Evolutionary conservation across 768 basidiomycete genomes (phyloP).

Genomic region (Amanita subjunquillea): DNA sequence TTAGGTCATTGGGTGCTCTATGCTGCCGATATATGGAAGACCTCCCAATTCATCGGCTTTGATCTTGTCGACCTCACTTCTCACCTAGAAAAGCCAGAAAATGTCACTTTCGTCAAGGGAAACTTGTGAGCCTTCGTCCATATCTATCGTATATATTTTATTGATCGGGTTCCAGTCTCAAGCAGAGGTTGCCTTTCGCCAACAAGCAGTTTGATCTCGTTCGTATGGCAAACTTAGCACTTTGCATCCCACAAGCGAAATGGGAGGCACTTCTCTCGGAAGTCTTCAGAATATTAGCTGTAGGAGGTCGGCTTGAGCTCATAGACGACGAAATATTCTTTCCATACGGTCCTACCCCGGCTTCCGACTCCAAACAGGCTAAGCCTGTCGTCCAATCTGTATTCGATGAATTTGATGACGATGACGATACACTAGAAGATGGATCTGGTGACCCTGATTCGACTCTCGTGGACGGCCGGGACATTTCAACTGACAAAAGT

Average conservation of each 20-base stretch:
- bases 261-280: constrained; percentile 57
- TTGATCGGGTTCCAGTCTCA: constrained; percentile 29
- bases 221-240: constrained; percentile 57
- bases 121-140: constrained; percentile 49
- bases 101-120: constrained; percentile 43
- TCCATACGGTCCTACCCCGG: constrained; percentile 32
- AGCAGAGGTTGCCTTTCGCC: constrained; percentile 49
- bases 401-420: constrained; percentile 9
- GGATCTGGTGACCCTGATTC: not conserved
- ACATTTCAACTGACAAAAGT: not conserved
- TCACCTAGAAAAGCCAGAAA: constrained; percentile 27
- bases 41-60: constrained; percentile 50
- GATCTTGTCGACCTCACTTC: constrained; percentile 46
- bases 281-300: constrained; percentile 48
- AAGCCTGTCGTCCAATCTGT: constrained; percentile 6
- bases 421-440: constrained; percentile 9
- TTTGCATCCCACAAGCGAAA: constrained; percentile 47
- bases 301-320: constrained; percentile 58
- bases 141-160: not conserved
- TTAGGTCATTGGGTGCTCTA: constrained; percentile 57
- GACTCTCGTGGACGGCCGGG: not conserved
- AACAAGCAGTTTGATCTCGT: constrained; percentile 60
- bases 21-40: constrained; percentile 53
- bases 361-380: constrained; percentile 8
- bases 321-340: constrained; percentile 67